Evolutionary conservation across 352 stramenopile genomes (phyloP), one percentile per base, ranked within the genome.

Genomic region (Phytophthora pseudosyringae): DNA sequence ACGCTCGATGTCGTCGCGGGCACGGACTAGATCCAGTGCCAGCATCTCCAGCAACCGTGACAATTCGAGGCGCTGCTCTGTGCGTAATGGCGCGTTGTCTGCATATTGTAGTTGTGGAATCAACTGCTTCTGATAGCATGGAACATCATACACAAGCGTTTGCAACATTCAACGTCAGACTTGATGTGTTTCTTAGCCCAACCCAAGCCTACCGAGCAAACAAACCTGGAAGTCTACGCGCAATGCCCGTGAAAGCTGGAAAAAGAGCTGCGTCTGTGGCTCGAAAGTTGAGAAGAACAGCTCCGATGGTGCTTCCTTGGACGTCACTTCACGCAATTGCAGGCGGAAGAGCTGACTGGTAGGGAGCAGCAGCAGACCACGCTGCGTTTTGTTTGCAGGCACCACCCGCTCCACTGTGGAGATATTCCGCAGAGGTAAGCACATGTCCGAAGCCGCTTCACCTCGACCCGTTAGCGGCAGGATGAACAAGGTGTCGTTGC

Each of bases 251-350:
- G 59, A 66, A 15, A 91, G 53, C n/a, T 78, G 76, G 64, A 81
- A 86, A 33, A 86, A 86, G 35, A 83, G 66, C 16, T 80, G 70
- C n/a, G 82, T 86, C 2, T 74, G 64, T 3, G 78, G 78, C 51
- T 91, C 82, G 47, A 91, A 89, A 5, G 80, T 91, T n/a, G 73
- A 75, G 31, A 91, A 68, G 41, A 78, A 83, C 55, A 75, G 59
- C 49, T 79, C 62, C 3, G 55, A 53, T 0, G 35, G 47, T 26
- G 7, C 32, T n/a, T 72, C 56, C 28, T 47, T 57, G 12, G 32
- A 32, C 21, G 50, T 26, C 7, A 48, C 11, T 12, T 73, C 41
- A 0, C 43, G 54, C 10, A 83, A 32, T 21, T 76, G 32, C 16
- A 90, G 36, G n/a, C 69, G 59, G 47, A 85, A 90, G 44, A 90